Evolutionary conservation across 495 filamentous ascomycete genomes (phyloP), one percentile per base, ranked within the genome.

Genomic region (Aspergillus coremiiformis): DNA sequence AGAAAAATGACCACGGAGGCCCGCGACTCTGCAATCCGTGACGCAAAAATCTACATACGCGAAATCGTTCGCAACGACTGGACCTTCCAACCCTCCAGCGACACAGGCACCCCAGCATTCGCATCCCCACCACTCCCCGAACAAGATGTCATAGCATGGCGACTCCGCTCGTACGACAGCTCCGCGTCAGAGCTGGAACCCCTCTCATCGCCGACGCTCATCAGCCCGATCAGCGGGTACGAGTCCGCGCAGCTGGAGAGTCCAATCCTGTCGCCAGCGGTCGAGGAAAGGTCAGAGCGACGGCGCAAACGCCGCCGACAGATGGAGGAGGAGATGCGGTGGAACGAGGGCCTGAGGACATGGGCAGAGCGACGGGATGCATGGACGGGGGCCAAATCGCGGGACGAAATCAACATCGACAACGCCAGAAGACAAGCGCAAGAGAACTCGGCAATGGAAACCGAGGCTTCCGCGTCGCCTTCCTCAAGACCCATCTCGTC

Each of bases 301-400:
- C 81, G 84, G 39, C 73, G 77, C 47, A 79, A 81, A 53, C 73
- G 86, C 55, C 73, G 78, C 55, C 76, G 71, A 9, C 66, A 69
- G 27, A 63, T 86, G 47, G 77, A 86, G 46, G 85, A 86, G 29
- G 92, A 97, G 62, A 81, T 87, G 77, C 62, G 66, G 15, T 94
- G 87, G 87, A 97, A 96, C 55, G 72, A 80, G 19, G 93, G 93
- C 0, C 63, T 98, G 35, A 75, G 81, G 41, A 84, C 82, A 56
- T 98, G 85, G 71, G 74, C 82, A 41, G 79, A 79, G 29, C 73
- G 88, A 45, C 79, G 93, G 35, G 81, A 96, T 69, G 84, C 81
- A 14, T 98, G 93, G 93, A 86, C 89, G 10, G 84, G 85, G n/a
- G 93, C 90, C 3, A 73, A 56, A 33, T 68, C 64, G 20, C 62